phyloP scores from a whole-genome alignment of 202 grass and related monocot species.

The Panicum hallii region DNA sequence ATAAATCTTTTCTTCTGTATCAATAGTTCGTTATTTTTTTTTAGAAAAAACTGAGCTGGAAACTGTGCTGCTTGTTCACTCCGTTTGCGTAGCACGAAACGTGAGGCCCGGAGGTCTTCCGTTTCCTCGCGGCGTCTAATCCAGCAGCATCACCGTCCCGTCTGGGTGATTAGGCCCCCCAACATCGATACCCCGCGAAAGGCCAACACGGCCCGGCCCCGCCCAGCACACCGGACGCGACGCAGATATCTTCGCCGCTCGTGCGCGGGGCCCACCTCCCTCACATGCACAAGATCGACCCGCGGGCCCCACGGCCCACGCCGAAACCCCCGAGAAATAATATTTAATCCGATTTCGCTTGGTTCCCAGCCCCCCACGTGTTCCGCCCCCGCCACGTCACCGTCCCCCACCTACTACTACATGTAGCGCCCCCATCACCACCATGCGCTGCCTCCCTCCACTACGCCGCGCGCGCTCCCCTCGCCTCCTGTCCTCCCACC shows the following conservation, averaged over 20 bases:
- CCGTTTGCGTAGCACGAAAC: neutral
- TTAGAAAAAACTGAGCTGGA: neutral
- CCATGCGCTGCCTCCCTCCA: neutral
- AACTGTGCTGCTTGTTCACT: neutral
- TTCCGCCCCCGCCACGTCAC: constrained; percentile 37
- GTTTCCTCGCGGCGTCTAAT: neutral
- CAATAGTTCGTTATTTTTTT: too few relatives aligned
- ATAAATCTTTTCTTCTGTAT: neutral
- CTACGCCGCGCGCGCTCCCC: neutral
- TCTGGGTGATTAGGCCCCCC: neutral
- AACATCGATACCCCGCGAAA: constrained; percentile 16
- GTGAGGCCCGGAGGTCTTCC: neutral
- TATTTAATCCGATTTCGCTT: constrained; percentile 49
- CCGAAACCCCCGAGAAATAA: neutral
- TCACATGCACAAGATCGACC: constrained; percentile 35
- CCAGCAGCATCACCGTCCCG: constrained; percentile 22
- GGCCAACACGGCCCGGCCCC: constrained; percentile 9
- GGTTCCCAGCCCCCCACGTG: constrained; percentile 61
- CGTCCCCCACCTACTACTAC: constrained; percentile 37
- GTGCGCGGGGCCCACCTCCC: constrained; percentile 33
- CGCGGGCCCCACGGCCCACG: neutral
- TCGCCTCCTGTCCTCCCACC: neutral
- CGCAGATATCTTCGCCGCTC: constrained; percentile 27
- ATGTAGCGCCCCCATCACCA: constrained; percentile 32
- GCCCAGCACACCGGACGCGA: neutral